Base-by-base conservation (phyloP, 805 yeast species). In the Gaillardinia entomophila region DNA sequence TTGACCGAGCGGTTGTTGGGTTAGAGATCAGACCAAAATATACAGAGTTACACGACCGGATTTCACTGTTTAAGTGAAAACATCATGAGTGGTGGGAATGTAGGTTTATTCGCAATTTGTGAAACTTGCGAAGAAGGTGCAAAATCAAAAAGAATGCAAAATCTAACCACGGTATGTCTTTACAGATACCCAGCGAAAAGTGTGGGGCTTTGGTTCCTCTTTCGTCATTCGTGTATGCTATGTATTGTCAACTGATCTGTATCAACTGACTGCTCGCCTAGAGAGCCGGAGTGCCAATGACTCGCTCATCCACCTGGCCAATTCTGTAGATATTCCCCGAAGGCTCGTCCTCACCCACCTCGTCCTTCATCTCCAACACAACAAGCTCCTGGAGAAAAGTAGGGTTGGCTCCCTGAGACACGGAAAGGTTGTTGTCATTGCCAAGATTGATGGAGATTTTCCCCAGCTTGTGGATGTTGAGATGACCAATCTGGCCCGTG, bases 381-480 rank as follows among this genome's bases (percentile, higher is more conserved):
- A 82, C 75, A 7, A 85, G 65, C 37, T 86, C 90, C 53, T 90
- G 96, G 17, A 82, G 58, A 40, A 87, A 79, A 4, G 73, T 67
- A 5, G 83, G 55, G 10, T 78, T 71, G 3, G 85, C 77, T 12
- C 96, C 96, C 46, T 74, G 71, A 4, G 78, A 65, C 15, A 88
- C 77, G 35, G 82, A 86, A 28, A 66, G 43, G 69, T 79, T 71
- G 3, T 73, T 66, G 6, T 76, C 73, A 32, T 77, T 73, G 11
- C 95, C 96, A 24, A 90, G 61, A 38, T 76, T 72, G 55, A 89
- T 71, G 3, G 94, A 70, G 14, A 87, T 55, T 51, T 75, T 84
- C 3, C 97, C 97, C 1, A 96, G 85, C 48, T 79, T 75, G 54
- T 89, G 96, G 28, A 80, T 66, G 34, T 90, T 74, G 22, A 90